Percentiles rank a stretch among this genome's conserved stretches.
Conservation (phyloP, 371 early-diverging fungal genomes). For the Syncephalastrum sp. region DNA sequence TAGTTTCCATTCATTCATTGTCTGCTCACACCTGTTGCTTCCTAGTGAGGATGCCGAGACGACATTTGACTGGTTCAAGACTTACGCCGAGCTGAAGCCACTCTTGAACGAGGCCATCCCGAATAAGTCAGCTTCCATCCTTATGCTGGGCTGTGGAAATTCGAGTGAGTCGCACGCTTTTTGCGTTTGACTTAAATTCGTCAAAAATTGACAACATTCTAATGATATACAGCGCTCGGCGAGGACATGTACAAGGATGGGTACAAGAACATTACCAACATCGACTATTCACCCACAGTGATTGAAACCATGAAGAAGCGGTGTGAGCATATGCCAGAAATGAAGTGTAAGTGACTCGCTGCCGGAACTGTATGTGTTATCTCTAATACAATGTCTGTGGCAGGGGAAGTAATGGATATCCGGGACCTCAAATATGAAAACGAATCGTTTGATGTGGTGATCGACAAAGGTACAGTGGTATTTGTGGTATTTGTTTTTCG, state of each 20-base stretch:
- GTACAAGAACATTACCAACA: slow-evolving; percentile 73
- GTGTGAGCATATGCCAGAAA: slow-evolving; percentile 56
- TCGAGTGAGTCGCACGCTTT: slow-evolving; percentile 46
- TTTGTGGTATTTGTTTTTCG: neutral
- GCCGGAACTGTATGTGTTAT: neutral
- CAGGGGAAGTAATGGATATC: slow-evolving; percentile 83
- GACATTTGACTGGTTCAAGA: slow-evolving; percentile 88
- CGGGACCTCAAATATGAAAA: slow-evolving; percentile 61
- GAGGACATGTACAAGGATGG: slow-evolving; percentile 84
- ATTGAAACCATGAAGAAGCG: slow-evolving; percentile 76
- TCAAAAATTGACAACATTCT: neutral
- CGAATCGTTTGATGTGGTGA: slow-evolving; percentile 68
- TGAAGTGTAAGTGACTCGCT: slow-evolving; percentile 52
- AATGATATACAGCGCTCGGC: slow-evolving; percentile 52
- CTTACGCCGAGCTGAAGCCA: slow-evolving; percentile 70
- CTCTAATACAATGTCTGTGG: neutral
- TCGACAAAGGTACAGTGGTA: slow-evolving; percentile 76
- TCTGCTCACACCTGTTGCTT: slow-evolving; percentile 3
- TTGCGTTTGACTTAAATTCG: neutral
- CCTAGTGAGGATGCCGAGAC: slow-evolving; percentile 51
- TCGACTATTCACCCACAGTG: slow-evolving; percentile 79
- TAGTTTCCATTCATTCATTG: neutral
- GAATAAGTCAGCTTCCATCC: slow-evolving; percentile 56
- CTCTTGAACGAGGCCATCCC: slow-evolving; percentile 56
- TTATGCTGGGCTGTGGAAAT: slow-evolving; percentile 83